Evolutionary conservation across 2,329 filamentous ascomycete genomes (phyloP).

Genomic region (Blastomyces silverae): DNA sequence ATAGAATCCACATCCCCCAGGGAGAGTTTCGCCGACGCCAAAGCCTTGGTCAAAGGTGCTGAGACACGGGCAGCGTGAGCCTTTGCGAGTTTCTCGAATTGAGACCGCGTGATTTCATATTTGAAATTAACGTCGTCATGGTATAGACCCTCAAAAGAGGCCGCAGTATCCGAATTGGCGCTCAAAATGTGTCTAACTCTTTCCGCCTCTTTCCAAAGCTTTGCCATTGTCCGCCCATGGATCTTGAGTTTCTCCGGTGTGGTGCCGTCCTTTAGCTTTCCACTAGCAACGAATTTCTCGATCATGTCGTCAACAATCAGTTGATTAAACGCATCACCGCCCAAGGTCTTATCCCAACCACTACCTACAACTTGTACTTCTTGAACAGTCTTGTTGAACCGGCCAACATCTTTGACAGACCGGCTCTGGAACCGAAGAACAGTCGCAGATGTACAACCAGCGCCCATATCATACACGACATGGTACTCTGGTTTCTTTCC

Average conservation of each 20-base stretch:
- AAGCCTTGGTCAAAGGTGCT: conserved; percentile 63
- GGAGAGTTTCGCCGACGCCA: conserved; percentile 65
- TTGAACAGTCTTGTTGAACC: conserved; percentile 93
- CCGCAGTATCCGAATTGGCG: conserved; percentile 75
- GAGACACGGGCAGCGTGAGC: conserved; percentile 62
- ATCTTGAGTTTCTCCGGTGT: conserved; percentile 47
- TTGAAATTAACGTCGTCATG: conserved; percentile 90
- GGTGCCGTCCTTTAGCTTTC: conserved; percentile 43
- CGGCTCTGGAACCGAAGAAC: conserved; percentile 83
- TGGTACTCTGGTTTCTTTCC: conserved; percentile 85
- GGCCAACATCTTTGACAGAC: conserved; percentile 82
- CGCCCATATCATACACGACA: conserved; percentile 95
- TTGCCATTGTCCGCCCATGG: conserved; percentile 79
- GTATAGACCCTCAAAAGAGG: conserved; percentile 74
- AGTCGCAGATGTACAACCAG: conserved; percentile 85
- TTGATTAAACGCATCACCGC: conserved; percentile 81
- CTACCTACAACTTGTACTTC: conserved; percentile 83
- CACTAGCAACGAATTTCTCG: conserved; percentile 64
- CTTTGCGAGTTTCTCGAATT: conserved; percentile 73
- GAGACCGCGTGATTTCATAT: conserved; percentile 73
- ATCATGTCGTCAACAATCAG: conserved; percentile 88
- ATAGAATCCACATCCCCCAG: conserved; percentile 76
- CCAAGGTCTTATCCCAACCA: conserved; percentile 84
- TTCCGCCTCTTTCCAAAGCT: conserved; percentile 89
- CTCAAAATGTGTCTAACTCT: conserved; percentile 81